Conservation (phyloP, 495 filamentous ascomycete genomes). For the Clavariopsis aquatica region DNA sequence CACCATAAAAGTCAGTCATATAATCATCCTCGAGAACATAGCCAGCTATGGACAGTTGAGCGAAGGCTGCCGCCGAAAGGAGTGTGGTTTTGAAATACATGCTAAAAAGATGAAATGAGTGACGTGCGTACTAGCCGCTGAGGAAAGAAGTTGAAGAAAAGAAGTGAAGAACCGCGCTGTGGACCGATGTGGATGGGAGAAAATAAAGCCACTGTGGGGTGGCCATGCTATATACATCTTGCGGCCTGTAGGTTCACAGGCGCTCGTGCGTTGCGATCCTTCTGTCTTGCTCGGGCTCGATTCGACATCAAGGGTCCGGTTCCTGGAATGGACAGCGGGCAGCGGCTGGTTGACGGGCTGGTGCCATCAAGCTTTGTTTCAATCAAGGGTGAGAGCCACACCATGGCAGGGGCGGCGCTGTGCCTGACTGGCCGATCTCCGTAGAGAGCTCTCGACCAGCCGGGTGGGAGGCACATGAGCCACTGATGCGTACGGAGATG, state of each 20-base stretch:
- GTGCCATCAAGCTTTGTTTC: slow-evolving; percentile 30
- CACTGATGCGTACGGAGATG: slow-evolving; percentile 13
- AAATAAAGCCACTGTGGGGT: not conserved
- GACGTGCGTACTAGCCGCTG: slow-evolving; percentile 31
- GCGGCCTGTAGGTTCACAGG: slow-evolving; percentile 4
- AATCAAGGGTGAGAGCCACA: slow-evolving; percentile 19
- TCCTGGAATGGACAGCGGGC: slow-evolving; percentile 11
- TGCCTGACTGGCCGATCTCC: slow-evolving; percentile 8
- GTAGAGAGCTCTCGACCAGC: not conserved
- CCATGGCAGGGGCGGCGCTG: slow-evolving; percentile 4
- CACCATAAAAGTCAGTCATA: slow-evolving; percentile 54
- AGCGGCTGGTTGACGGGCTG: slow-evolving; percentile 26
- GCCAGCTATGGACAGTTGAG: slow-evolving; percentile 48
- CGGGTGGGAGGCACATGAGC: slow-evolving; percentile 13
- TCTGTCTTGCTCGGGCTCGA: slow-evolving; percentile 1
- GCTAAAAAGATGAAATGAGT: slow-evolving; percentile 31
- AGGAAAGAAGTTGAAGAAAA: slow-evolving; percentile 11
- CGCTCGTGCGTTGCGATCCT: slow-evolving; percentile 1
- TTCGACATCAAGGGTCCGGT: slow-evolving; percentile 25
- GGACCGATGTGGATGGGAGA: slow-evolving; percentile 1
- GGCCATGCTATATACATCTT: slow-evolving; percentile 19
- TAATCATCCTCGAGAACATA: slow-evolving; percentile 54
- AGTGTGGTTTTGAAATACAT: slow-evolving; percentile 51
- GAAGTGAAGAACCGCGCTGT: slow-evolving; percentile 10
- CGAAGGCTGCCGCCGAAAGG: slow-evolving; percentile 48